Conservation (phyloP, 2,329 filamentous ascomycete species). For the Fusarium humuli region DNA sequence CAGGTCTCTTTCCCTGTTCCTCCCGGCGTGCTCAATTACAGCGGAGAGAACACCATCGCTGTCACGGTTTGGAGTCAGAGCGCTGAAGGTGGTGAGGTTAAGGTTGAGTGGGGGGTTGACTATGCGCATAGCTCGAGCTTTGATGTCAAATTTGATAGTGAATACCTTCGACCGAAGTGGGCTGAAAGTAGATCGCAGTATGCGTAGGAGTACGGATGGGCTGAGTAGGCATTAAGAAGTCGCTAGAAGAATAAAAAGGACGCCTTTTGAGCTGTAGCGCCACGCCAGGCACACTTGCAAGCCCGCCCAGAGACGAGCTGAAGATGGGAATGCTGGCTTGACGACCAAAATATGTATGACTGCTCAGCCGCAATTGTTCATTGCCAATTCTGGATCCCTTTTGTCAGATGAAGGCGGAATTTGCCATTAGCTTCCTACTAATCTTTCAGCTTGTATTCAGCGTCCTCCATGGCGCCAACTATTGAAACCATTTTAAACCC, state of each 20-base stretch:
- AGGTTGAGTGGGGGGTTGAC: conserved; percentile 63
- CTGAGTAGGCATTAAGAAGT: background rate
- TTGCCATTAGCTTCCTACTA: background rate
- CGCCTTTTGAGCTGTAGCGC: background rate
- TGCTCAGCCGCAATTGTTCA: conserved; percentile 8
- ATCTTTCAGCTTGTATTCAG: background rate
- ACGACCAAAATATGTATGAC: background rate
- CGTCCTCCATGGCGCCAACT: background rate
- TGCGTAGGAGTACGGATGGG: conserved; percentile 17
- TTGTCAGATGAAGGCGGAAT: background rate
- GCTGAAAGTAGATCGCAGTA: conserved; percentile 53
- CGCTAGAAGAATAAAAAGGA: too few species aligned
- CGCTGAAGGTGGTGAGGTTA: conserved; percentile 61
- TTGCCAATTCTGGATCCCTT: background rate
- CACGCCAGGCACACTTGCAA: background rate
- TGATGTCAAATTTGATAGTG: conserved; percentile 60
- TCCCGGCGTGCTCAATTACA: conserved; percentile 68
- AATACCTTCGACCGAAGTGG: conserved; percentile 65
- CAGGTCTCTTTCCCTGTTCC: conserved; percentile 71
- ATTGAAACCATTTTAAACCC: background rate
- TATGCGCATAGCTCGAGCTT: conserved; percentile 66
- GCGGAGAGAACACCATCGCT: conserved; percentile 67
- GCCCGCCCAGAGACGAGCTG: background rate
- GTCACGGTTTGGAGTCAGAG: conserved; percentile 71
- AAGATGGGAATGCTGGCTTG: background rate